Percentiles rank a stretch among this genome's conserved stretches.
These are phyloP conservation scores for Plantago coronopus DNA, from an alignment of 305 asterid species.

Conservation along the genomic window DNA sequence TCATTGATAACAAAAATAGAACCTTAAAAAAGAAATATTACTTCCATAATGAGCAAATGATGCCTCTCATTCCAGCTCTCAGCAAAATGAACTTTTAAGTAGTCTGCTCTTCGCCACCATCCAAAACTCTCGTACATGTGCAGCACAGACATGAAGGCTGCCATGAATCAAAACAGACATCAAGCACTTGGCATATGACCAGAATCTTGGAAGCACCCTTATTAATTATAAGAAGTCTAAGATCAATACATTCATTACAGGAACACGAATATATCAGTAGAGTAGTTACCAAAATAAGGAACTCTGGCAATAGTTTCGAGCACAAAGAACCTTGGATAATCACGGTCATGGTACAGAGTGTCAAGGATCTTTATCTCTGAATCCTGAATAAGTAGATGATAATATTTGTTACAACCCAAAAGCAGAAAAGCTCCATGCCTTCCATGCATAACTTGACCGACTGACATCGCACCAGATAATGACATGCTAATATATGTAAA, in stretches of 20 bases:
- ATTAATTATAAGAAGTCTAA: slow-evolving; percentile 1
- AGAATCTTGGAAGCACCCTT: slow-evolving; percentile 11
- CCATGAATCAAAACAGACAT: slow-evolving; percentile 19
- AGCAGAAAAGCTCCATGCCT: slow-evolving; percentile 2
- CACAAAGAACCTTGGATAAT: slow-evolving; percentile 84
- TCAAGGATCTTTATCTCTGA: slow-evolving; percentile 87
- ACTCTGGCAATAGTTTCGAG: slow-evolving; percentile 97
- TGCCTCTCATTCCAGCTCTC: slow-evolving; percentile 99
- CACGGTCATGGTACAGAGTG: slow-evolving; percentile 69
- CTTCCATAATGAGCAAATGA: slow-evolving; percentile 98
- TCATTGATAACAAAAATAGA: slow-evolving; percentile 19
- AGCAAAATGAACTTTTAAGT: slow-evolving; percentile 95
- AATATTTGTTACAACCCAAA: slow-evolving; percentile 21
- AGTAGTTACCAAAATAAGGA: slow-evolving; percentile 83
- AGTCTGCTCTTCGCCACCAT: slow-evolving; percentile 99
- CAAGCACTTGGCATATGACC: slow-evolving; percentile 16
- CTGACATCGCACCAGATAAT: no score
- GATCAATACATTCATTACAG: neutral
- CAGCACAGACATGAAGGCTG: slow-evolving; percentile 95
- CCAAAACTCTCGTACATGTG: slow-evolving; percentile 97
- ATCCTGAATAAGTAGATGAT: slow-evolving; percentile 53
- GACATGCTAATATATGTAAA: no score
- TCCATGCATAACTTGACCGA: neutral
- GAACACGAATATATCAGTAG: neutral
- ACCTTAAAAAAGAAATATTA: slow-evolving; percentile 34